These are phyloP conservation scores for Amanita pseudoporphyria DNA, from an alignment of 768 basidiomycete genomes.

Conservation along the genomic window DNA sequence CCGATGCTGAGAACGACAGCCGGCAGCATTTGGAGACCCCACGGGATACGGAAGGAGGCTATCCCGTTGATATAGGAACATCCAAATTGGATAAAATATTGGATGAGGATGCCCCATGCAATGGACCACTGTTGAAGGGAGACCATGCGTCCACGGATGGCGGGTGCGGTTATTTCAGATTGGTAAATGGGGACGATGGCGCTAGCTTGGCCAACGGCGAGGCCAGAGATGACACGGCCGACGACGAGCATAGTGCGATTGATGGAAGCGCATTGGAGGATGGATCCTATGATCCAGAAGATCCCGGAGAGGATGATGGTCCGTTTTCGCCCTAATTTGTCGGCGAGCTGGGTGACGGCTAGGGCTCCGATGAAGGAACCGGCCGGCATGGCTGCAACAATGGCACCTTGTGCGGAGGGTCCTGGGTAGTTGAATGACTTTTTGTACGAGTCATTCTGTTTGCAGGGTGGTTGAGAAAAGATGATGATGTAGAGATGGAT, in stretches of 20 bases:
- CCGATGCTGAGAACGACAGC: slow-evolving; percentile 59
- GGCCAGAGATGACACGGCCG: slow-evolving; percentile 58
- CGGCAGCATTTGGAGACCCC: slow-evolving; percentile 74
- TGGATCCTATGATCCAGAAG: slow-evolving; percentile 65
- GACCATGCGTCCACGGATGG: slow-evolving; percentile 67
- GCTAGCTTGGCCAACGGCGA: slow-evolving; percentile 59
- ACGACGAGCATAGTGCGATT: slow-evolving; percentile 67
- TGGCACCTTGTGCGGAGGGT: slow-evolving; percentile 55
- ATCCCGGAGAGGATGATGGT: slow-evolving; percentile 58
- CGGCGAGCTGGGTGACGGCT: slow-evolving; percentile 52
- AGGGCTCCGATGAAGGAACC: slow-evolving; percentile 63
- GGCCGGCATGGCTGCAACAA: slow-evolving; percentile 74
- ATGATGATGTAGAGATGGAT: neutral
- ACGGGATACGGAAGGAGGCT: slow-evolving; percentile 73
- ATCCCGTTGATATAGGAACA: slow-evolving; percentile 62
- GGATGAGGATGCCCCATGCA: slow-evolving; percentile 70
- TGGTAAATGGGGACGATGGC: slow-evolving; percentile 68
- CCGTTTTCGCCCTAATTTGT: slow-evolving; percentile 54
- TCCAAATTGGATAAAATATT: slow-evolving; percentile 70
- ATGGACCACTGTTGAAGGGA: slow-evolving; percentile 76
- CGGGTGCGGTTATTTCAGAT: slow-evolving; percentile 62
- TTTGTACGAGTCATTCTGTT: slow-evolving; percentile 30
- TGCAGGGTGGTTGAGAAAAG: neutral
- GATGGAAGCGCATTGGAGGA: slow-evolving; percentile 57
- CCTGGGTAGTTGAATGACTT: slow-evolving; percentile 34